Conservation (phyloP, 2,329 filamentous ascomycete species). For the Boeremia exigua region DNA sequence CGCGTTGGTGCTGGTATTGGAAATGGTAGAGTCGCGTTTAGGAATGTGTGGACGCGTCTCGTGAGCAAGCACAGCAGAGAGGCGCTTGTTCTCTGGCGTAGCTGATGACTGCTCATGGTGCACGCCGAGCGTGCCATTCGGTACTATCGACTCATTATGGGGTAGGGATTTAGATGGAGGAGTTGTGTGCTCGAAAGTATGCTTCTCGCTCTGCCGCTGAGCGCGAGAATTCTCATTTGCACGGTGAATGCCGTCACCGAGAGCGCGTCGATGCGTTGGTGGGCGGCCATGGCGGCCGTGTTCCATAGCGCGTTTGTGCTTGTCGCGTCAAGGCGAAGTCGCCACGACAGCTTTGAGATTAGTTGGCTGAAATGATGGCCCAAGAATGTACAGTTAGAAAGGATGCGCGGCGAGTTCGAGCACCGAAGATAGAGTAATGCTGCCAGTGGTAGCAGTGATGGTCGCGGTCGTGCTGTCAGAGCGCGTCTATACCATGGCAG, state of each 20-base stretch:
- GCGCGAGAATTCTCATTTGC: slow-evolving; percentile 37
- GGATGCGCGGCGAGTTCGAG: slow-evolving; percentile 26
- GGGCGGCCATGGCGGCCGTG: slow-evolving; percentile 37
- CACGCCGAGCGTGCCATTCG: slow-evolving; percentile 52
- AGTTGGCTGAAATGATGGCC: slow-evolving; percentile 19
- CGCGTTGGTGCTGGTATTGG: slow-evolving; percentile 62
- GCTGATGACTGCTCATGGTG: slow-evolving; percentile 39
- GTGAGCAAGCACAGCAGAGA: slow-evolving; percentile 59
- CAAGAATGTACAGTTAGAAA: slow-evolving; percentile 33
- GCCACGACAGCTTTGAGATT: slow-evolving; percentile 18
- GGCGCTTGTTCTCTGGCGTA: slow-evolving; percentile 58
- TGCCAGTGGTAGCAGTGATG: slow-evolving; percentile 20
- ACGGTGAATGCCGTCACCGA: slow-evolving; percentile 43
- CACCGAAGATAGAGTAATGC: slow-evolving; percentile 25
- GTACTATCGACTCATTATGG: slow-evolving; percentile 54
- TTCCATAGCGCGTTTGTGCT: slow-evolving; percentile 35
- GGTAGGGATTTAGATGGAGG: slow-evolving; percentile 39
- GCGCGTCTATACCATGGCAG: slow-evolving; percentile 26
- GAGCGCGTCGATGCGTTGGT: slow-evolving; percentile 39
- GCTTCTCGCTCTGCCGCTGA: slow-evolving; percentile 30
- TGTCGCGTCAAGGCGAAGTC: slow-evolving; percentile 16
- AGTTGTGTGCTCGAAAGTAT: slow-evolving; percentile 19
- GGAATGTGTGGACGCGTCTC: slow-evolving; percentile 56
- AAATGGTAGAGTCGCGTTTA: slow-evolving; percentile 58
- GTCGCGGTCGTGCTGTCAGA: slow-evolving; percentile 17